phyloP scores from a whole-genome alignment of 1,284 basidiomycete genomes.

The Puccinia hordei region DNA sequence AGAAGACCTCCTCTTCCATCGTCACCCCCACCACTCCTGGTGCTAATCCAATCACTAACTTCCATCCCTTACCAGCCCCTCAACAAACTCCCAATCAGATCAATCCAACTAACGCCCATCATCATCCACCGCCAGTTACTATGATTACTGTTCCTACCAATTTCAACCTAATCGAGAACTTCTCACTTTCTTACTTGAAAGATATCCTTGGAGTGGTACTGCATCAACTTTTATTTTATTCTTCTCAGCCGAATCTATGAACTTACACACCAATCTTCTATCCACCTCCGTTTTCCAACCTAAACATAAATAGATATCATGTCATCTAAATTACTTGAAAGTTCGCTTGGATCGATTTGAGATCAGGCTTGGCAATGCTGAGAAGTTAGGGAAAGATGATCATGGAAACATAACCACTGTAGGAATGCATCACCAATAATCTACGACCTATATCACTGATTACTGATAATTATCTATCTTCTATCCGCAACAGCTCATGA shows the following conservation, averaged over 20 bases:
- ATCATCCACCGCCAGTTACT: not conserved
- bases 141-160: not conserved
- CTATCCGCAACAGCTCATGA: not conserved
- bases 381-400: conserved; percentile 1
- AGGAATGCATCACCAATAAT: not conserved
- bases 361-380: conserved; percentile 5
- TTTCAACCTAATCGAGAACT: conserved; percentile 7
- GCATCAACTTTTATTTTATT: not conserved
- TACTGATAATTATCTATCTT: not conserved
- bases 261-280: not conserved
- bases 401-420: not conserved
- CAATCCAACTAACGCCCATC: not conserved
- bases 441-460: not conserved
- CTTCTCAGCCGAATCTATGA: too few relatives aligned
- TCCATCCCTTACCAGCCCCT: not conserved
- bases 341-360: conserved; percentile 3
- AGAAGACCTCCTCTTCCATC: not conserved
- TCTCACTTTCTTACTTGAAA: conserved; percentile 17
- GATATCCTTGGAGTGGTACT: conserved; percentile 16
- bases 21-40: not conserved
- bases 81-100: not conserved
- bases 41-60: not conserved
- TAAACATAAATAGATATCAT: not conserved
- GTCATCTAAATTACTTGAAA: not conserved
- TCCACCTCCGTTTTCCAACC: not conserved